Base-by-base conservation (phyloP, 129 eudicot genomes). In the Gnaphalium uliginosum region DNA sequence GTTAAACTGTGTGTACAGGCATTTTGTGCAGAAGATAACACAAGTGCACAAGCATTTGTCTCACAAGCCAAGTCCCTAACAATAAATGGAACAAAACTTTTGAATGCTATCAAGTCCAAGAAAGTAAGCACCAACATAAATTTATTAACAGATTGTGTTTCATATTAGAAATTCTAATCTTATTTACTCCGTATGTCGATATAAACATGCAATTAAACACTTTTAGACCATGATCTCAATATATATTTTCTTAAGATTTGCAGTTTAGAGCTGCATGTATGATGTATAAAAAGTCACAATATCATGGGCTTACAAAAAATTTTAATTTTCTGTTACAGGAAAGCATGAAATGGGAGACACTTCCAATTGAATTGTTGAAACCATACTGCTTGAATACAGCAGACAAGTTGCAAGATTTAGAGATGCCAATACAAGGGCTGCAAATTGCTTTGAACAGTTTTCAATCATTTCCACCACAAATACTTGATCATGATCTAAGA, bases 281-380 rank as follows among this genome's bases (percentile, higher is more conserved):
- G 59, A 69, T 23, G 39, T 39, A n/a, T 18, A 74, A 60, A 48
- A 30, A 29, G 27, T 48, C 51, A 62, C 32, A 4, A 46, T n/a
- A 43, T 46, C n/a, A 3, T 72, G 23, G 51, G 4, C 72, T 79
- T 51, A 72, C 58, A 53, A 65, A 6, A 17, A 0, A 9, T 50
- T 50, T 50, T 19, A 1, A 22, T 23, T 66, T 14, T 17, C 48
- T 14, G 39, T 5, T 79, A 27, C 84, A 94, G 96, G 97, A 89
- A 82, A 84, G 93, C 85, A 84, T 91, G 94, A 82, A 76, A 15
- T 94, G 97, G 96, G 99, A 94, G 85, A 89, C 82, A 74, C 68
- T 76, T 76, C 87, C 82, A 57, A 27, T 84, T 30, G 84, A 82
- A 41, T 80, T 83, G 80, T 71, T 86, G 25, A 81, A 81, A 77